Conservation (phyloP, 208 protist species). For the Trypanosomatidae sp. region DNA sequence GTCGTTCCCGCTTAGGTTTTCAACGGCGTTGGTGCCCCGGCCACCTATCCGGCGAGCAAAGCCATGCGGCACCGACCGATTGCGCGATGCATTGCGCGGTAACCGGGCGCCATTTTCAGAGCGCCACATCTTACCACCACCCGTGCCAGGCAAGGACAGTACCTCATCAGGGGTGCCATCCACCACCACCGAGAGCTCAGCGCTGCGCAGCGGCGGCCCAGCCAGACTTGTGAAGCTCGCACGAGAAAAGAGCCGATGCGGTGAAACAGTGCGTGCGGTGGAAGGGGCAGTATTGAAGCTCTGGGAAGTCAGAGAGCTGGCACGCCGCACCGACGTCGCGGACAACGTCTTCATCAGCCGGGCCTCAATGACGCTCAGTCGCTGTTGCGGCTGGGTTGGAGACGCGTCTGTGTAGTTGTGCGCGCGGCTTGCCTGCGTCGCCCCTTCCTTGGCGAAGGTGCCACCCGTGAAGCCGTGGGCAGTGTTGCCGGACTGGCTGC, state of each 20-base stretch:
- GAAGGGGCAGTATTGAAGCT: neutral
- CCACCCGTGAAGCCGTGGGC: neutral
- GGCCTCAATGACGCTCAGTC: slow-evolving; percentile 11
- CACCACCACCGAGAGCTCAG: slow-evolving; percentile 11
- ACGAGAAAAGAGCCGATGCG: neutral
- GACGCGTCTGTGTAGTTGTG: neutral
- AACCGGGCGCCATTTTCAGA: slow-evolving; percentile 16
- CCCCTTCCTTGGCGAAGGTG: neutral
- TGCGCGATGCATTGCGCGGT: slow-evolving; percentile 9
- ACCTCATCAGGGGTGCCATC: slow-evolving; percentile 1
- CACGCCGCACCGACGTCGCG: slow-evolving; percentile 12
- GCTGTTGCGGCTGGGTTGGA: neutral
- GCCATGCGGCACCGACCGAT: neutral
- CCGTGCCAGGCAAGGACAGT: neutral
- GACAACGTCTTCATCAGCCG: slow-evolving; percentile 19
- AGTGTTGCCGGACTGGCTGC: slow-evolving; percentile 9
- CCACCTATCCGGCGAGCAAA: neutral
- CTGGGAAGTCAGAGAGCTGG: neutral
- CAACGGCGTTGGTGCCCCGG: neutral
- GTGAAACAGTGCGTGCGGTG: neutral
- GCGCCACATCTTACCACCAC: neutral
- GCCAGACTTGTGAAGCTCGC: slow-evolving; percentile 17
- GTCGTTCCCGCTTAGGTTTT: neutral
- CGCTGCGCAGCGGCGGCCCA: slow-evolving; percentile 3
- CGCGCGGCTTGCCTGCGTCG: neutral